These are phyloP conservation scores for Amoebophrya sp. DNA, from an alignment of 169 alveolate genomes.

Conservation along the genomic window DNA sequence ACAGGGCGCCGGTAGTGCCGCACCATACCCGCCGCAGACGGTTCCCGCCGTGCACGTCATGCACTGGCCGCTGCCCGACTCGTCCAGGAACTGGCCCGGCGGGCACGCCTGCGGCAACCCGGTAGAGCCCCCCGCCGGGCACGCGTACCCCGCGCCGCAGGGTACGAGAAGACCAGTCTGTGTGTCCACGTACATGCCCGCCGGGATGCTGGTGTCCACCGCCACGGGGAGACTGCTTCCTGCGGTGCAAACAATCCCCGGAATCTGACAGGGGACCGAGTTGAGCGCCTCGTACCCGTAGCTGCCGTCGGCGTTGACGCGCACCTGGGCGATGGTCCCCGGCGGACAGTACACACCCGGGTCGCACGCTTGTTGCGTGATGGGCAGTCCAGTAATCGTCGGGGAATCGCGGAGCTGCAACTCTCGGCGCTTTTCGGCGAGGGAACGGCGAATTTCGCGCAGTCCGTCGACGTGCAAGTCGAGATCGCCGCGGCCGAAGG, in stretches of 20 bases:
- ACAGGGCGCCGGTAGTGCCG: constrained; percentile 12
- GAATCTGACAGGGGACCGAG: too few species aligned
- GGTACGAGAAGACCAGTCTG: not conserved
- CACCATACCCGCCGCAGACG: not conserved
- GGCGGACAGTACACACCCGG: constrained; percentile 17
- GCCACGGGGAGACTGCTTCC: constrained; percentile 8
- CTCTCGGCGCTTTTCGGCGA: not conserved
- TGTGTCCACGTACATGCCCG: constrained; percentile 4
- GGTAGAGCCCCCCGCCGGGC: not conserved
- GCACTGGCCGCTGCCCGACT: not conserved
- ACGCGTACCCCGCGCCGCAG: not conserved
- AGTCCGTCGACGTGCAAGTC: not conserved
- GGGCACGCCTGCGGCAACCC: constrained; percentile 9
- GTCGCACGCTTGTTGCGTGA: not conserved
- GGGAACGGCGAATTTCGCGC: not conserved
- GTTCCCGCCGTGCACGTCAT: constrained; percentile 16
- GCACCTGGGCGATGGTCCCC: not conserved
- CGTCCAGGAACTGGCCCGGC: constrained; percentile 1
- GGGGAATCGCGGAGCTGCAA: not conserved
- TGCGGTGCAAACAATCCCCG: constrained; percentile 1
- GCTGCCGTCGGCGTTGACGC: too few species aligned
- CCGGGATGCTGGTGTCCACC: not conserved
- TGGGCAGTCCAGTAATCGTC: not conserved
- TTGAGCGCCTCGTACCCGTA: too few species aligned
- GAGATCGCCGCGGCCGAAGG: not conserved